A percentile compares a stretch with the other conserved stretches of the same genome.
These are phyloP conservation scores for Solanum virginianum DNA, from an alignment of 257 asterid species.

Conservation along the genomic window DNA sequence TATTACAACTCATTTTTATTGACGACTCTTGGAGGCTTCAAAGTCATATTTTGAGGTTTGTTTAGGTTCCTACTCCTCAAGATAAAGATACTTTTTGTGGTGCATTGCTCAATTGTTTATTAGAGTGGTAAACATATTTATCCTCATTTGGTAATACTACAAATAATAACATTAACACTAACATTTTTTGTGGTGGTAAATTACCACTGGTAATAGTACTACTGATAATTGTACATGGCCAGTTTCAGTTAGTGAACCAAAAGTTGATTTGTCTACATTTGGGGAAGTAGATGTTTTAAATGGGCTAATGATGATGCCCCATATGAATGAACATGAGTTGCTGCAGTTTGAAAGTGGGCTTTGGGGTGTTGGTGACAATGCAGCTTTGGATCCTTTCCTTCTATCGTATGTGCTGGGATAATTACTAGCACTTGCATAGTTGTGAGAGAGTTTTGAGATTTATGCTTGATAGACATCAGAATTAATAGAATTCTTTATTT, in stretches of 20 bases:
- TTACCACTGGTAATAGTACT: not conserved
- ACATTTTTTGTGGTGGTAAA: too few species aligned
- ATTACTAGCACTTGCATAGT: not conserved
- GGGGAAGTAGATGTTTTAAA: slow-evolving; percentile 22
- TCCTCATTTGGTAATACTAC: too few species aligned
- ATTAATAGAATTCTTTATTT: slow-evolving; percentile 5
- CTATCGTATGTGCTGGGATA: slow-evolving; percentile 36
- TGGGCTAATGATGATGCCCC: not conserved
- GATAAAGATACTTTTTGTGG: too few species aligned
- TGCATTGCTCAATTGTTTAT: too few species aligned
- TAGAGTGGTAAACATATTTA: too few species aligned
- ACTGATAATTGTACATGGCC: slow-evolving; percentile 21
- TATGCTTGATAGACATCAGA: not conserved
- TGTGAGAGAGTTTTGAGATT: not conserved
- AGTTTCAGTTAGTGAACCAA: not conserved
- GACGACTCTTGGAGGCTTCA: too few species aligned
- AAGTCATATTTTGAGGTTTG: too few species aligned
- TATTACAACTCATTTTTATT: too few species aligned
- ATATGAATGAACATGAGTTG: slow-evolving; percentile 24
- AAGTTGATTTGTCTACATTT: not conserved
- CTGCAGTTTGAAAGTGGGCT: slow-evolving; percentile 24
- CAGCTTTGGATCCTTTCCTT: slow-evolving; percentile 54
- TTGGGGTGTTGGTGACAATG: slow-evolving; percentile 28
- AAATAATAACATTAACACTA: too few species aligned
- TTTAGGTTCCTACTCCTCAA: too few species aligned